These are phyloP conservation scores for Odontarrhena argentea DNA, from an alignment of 345 rosid genomes.

Conservation along the genomic window DNA sequence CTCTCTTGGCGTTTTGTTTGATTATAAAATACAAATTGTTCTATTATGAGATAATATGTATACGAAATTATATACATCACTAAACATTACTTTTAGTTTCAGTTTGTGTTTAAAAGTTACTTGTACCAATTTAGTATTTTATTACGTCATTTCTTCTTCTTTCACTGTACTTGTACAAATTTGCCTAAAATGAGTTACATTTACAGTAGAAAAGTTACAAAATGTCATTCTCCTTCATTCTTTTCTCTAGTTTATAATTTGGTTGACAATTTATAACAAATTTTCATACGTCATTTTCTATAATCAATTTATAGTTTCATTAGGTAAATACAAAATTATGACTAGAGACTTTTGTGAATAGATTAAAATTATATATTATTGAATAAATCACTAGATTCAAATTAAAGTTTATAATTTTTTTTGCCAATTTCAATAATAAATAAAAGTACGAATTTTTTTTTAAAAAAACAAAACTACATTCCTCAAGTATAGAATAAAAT, in stretches of 20 bases:
- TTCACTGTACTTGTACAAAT: constrained; percentile 22
- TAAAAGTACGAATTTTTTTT: no score
- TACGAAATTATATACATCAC: constrained; percentile 28
- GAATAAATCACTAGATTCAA: no score
- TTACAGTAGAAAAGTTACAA: constrained; percentile 12
- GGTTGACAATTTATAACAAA: no score
- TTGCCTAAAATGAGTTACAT: constrained; percentile 17
- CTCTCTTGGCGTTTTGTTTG: constrained; percentile 35
- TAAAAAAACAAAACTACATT: neutral
- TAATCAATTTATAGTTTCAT: no score
- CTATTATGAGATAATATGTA: constrained; percentile 20
- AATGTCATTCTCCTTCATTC: constrained; percentile 13
- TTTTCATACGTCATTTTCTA: neutral
- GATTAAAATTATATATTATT: no score
- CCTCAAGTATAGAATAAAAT: no score
- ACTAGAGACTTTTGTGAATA: no score
- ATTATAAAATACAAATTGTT: constrained; percentile 32
- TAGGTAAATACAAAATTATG: no score
- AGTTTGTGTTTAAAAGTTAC: neutral
- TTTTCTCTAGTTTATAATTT: neutral
- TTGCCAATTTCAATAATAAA: no score
- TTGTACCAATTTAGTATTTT: constrained; percentile 22
- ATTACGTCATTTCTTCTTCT: neutral
- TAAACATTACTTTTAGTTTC: constrained; percentile 22
- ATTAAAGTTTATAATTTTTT: no score